Evolutionary conservation across 305 asterid species (phyloP), one percentile per base, ranked within the genome.

Genomic region (Solanum aculeatissimum): DNA sequence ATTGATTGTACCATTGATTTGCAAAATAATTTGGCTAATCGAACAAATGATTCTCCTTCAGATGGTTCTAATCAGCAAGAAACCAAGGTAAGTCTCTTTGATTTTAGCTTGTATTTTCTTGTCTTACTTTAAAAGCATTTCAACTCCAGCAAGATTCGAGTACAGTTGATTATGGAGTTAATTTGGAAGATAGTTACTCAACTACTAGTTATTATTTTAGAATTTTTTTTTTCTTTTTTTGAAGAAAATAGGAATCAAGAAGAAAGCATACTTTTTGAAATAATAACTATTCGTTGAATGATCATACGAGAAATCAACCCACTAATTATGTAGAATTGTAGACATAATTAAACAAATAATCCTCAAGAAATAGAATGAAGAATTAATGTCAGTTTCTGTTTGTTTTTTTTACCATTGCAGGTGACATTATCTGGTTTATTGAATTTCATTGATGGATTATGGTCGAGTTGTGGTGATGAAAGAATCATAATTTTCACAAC

Each of bases 381-480:
- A 66, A 66, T 66, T 77, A 43, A 27, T 47, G 51, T 29, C n/a
- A n/a, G n/a, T 25, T 27, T 13, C 3, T 14, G 23, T 49, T 45
- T 51, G 2, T 12, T 43, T 23, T 66, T 58, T 57, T 40, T 32
- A 15, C 53, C 71, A 45, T 54, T n/a, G 62, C 10, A 92, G 95
- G 92, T 92, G 82, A 93, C 96, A 16, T 87, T 92, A 10, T 90
- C 94, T 55, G 92, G 95, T 45, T 85, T 92, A 63, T 88, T 93
- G 7, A 92, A 93, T 86, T 91, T 92, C 58, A 87, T 92, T 1
- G 97, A 93, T 25, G 97, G 95, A 16, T 83, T 93, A 63, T 93
- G 97, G 95, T 93, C 97, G n/a, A 91, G 95, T 70, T 89, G 92
- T 42, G 97, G 95, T 0, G 96, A 92, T 19, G 96, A 91, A 78